A percentile compares a stretch with the other conserved stretches of the same genome.
phyloP scores from a whole-genome alignment of 805 yeast genomes.

The Lipomyces yamanashiensis region DNA sequence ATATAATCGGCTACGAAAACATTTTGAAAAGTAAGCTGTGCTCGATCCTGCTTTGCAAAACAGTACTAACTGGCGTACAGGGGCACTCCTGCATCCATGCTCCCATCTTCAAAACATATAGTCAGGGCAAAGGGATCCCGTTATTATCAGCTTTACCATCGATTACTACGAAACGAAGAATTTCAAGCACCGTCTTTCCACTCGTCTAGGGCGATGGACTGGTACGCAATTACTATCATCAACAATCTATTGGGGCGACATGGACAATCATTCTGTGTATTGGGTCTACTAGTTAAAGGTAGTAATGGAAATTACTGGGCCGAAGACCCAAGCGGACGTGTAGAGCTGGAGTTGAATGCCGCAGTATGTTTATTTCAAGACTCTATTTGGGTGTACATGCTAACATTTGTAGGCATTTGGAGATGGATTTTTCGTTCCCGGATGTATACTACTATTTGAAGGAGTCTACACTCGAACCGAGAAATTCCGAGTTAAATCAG shows the following conservation, averaged over 20 bases:
- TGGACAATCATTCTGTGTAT: slow-evolving; percentile 71
- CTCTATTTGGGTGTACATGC: not conserved
- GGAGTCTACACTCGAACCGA: slow-evolving; percentile 70
- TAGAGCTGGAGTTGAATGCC: slow-evolving; percentile 61
- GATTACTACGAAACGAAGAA: slow-evolving; percentile 73
- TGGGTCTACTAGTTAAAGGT: slow-evolving; percentile 73
- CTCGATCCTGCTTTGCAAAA: not conserved
- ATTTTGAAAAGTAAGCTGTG: slow-evolving; percentile 30
- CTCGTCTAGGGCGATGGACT: slow-evolving; percentile 40
- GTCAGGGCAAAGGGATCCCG: slow-evolving; percentile 41
- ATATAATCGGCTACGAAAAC: slow-evolving; percentile 61
- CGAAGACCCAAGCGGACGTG: slow-evolving; percentile 79
- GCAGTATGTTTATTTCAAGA: slow-evolving; percentile 45
- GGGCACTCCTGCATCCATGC: slow-evolving; percentile 23
- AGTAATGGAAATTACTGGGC: slow-evolving; percentile 71
- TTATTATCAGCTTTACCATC: slow-evolving; percentile 66
- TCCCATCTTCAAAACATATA: slow-evolving; percentile 53
- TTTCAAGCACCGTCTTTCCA: slow-evolving; percentile 61
- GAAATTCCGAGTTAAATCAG: slow-evolving; percentile 71
- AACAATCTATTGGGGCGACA: slow-evolving; percentile 87
- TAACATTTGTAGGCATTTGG: slow-evolving; percentile 52
- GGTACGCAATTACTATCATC: slow-evolving; percentile 62
- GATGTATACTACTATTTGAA: slow-evolving; percentile 78
- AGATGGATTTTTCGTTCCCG: slow-evolving; percentile 68
- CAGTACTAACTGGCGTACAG: not conserved